These are phyloP conservation scores for Nidularia pulvinata DNA, from an alignment of 768 basidiomycete species.

Conservation along the genomic window DNA sequence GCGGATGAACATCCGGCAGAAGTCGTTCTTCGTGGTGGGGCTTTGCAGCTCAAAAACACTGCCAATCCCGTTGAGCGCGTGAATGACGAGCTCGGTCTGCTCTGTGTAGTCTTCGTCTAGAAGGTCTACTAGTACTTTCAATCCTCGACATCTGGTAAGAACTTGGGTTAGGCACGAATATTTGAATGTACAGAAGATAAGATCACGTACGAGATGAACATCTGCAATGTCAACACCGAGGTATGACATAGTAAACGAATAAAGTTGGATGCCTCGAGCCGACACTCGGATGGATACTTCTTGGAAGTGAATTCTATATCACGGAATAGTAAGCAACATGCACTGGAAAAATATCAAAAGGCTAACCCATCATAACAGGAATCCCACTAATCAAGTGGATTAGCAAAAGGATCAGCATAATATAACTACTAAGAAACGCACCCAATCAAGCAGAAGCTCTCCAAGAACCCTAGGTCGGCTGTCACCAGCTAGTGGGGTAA, in stretches of 20 bases:
- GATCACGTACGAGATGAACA: conserved; percentile 96
- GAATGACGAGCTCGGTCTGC: conserved; percentile 88
- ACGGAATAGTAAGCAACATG: conserved; percentile 1
- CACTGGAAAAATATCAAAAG: background rate
- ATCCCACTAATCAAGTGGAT: conserved; percentile 62
- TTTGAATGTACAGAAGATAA: background rate
- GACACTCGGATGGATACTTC: conserved; percentile 90
- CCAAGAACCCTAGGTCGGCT: conserved; percentile 81
- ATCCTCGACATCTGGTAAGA: conserved; percentile 78
- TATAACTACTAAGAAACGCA: conserved; percentile 21
- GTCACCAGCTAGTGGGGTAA: conserved; percentile 48
- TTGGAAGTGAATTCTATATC: conserved; percentile 86
- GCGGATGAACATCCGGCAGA: conserved; percentile 96
- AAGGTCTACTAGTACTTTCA: conserved; percentile 93
- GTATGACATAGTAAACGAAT: conserved; percentile 91
- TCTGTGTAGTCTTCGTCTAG: conserved; percentile 96
- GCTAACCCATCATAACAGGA: conserved; percentile 89
- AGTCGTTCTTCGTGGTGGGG: conserved; percentile 97
- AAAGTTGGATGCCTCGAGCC: conserved; percentile 94
- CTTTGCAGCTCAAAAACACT: conserved; percentile 97
- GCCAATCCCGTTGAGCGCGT: conserved; percentile 92
- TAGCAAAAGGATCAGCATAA: conserved; percentile 4
- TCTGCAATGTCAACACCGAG: conserved; percentile 92
- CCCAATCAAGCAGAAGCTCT: conserved; percentile 95
- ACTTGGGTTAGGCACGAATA: background rate